A percentile compares a stretch with the other conserved stretches of the same genome.
These are phyloP conservation scores for Triglochin maritima DNA, from an alignment of 106 monocot species.

Conservation along the genomic window DNA sequence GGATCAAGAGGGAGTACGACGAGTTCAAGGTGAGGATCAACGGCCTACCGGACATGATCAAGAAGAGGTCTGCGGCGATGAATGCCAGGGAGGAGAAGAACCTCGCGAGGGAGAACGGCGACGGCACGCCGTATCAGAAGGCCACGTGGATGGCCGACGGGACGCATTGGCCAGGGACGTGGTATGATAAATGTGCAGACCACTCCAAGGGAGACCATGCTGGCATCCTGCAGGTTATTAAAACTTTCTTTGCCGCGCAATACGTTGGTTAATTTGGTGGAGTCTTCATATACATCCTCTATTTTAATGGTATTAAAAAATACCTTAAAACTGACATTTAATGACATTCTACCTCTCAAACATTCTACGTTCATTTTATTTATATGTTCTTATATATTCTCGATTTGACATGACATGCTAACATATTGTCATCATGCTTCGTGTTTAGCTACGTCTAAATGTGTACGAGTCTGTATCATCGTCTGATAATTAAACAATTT, in stretches of 20 bases:
- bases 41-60: conserved; percentile 62
- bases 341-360: no score
- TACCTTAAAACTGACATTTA: no score
- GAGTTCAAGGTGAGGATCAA: conserved; percentile 94
- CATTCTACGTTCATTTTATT: background rate
- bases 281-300: no score
- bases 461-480: no score
- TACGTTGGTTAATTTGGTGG: no score
- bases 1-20: conserved; percentile 95
- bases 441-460: background rate
- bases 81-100: conserved; percentile 49
- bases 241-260: no score
- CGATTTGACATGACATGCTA: no score
- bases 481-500: no score
- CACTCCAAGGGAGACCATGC: conserved; percentile 85
- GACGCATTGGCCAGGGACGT: conserved; percentile 86
- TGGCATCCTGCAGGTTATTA: conserved; percentile 57
- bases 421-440: background rate
- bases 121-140: conserved; percentile 7
- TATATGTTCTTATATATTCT: background rate
- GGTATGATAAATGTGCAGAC: conserved; percentile 40
- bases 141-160: conserved; percentile 92
- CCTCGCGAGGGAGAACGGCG: conserved; percentile 41
- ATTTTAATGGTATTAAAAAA: no score
- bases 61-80: conserved; percentile 28